A percentile compares a stretch with the other conserved stretches of the same genome.
Evolutionary conservation across 768 basidiomycete genomes (phyloP).

Genomic region (Multifurca ochricompacta): DNA sequence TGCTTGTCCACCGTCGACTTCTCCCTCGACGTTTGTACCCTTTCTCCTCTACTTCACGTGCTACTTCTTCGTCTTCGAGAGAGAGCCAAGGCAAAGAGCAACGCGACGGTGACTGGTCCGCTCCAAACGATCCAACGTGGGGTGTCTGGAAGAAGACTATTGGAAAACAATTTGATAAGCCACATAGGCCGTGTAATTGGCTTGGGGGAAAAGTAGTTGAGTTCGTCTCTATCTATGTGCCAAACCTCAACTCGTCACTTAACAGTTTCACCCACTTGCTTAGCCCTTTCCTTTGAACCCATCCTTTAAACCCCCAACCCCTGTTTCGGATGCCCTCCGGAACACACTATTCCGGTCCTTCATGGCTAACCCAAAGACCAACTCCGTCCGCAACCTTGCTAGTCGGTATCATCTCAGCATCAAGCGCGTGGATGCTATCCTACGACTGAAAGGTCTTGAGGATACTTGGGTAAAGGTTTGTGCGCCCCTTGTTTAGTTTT

Average conservation of each 20-base stretch:
- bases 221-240: slow-evolving; percentile 27
- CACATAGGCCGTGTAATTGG: slow-evolving; percentile 46
- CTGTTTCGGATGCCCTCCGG: slow-evolving; percentile 57
- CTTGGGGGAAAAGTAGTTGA: slow-evolving; percentile 49
- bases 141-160: slow-evolving; percentile 8
- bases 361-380: slow-evolving; percentile 47
- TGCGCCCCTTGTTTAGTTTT: slow-evolving; percentile 17
- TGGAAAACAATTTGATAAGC: slow-evolving; percentile 16
- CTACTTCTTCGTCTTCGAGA: background rate
- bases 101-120: slow-evolving; percentile 19
- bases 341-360: slow-evolving; percentile 52
- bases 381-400: slow-evolving; percentile 56
- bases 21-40: background rate
- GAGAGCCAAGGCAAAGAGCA: background rate
- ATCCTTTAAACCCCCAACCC: slow-evolving; percentile 72
- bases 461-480: slow-evolving; percentile 62
- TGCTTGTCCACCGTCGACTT: slow-evolving; percentile 8
- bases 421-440: slow-evolving; percentile 75
- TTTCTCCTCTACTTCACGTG: background rate
- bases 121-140: background rate
- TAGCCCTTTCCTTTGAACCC: slow-evolving; percentile 86
- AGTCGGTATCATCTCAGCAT: slow-evolving; percentile 56
- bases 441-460: slow-evolving; percentile 77
- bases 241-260: slow-evolving; percentile 1
- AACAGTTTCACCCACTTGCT: slow-evolving; percentile 6